These are phyloP conservation scores for Paecilomyces dactylethromorphus DNA, from an alignment of 2,329 filamentous ascomycete species.

Conservation along the genomic window DNA sequence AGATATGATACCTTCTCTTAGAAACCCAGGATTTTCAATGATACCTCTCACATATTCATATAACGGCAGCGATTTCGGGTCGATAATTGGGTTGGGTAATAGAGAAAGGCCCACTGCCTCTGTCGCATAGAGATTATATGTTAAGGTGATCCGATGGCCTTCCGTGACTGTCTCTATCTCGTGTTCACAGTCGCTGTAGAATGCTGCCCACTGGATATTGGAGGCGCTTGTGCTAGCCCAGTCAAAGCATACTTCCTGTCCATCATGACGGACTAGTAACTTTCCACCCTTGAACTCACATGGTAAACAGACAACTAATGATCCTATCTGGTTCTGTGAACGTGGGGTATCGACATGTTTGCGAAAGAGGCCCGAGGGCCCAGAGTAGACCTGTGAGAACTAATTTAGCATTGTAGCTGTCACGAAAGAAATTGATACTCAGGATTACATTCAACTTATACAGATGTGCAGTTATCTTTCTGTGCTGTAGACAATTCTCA, in stretches of 20 bases:
- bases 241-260: conserved; percentile 16
- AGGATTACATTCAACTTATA: conserved; percentile 50
- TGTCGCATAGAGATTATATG: conserved; percentile 51
- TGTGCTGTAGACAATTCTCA: conserved; percentile 9
- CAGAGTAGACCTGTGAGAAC: conserved; percentile 42
- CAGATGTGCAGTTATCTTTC: conserved; percentile 45
- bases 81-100: conserved; percentile 14
- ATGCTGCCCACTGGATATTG: conserved; percentile 29
- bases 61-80: conserved; percentile 29
- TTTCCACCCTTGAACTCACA: conserved; percentile 25
- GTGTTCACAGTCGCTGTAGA: conserved; percentile 32
- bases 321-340: conserved; percentile 44
- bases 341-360: conserved; percentile 51
- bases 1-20: conserved; percentile 24
- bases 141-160: conserved; percentile 52
- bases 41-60: conserved; percentile 14
- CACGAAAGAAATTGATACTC: not conserved
- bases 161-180: conserved; percentile 39
- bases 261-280: conserved; percentile 26
- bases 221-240: conserved; percentile 17
- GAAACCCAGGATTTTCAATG: conserved; percentile 20
- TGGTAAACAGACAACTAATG: conserved; percentile 48
- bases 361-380: conserved; percentile 45
- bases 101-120: conserved; percentile 22
- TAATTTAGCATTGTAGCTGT: not conserved